phyloP scores from a whole-genome alignment of 1,139 yeast species.

The Geotrichum klebahnii region DNA sequence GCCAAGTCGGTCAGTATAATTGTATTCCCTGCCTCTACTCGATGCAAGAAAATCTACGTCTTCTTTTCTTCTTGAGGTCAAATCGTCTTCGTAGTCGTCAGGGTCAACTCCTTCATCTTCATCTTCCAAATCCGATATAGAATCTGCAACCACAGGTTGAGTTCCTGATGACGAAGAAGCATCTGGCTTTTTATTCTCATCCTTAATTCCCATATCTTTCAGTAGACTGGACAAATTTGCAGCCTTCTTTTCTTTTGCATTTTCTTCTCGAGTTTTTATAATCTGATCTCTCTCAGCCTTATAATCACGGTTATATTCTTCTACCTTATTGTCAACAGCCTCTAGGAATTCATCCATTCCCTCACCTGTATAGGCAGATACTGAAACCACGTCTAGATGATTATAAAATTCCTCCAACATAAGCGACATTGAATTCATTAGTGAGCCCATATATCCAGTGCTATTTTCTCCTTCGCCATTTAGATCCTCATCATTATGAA shows the following conservation, averaged over 20 bases:
- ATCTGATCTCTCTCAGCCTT: conserved; percentile 83
- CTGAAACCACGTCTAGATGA: conserved; percentile 85
- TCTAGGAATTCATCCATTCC: conserved; percentile 88
- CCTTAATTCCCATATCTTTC: conserved; percentile 72
- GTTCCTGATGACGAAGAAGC: conserved; percentile 1
- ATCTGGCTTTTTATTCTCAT: conserved; percentile 26
- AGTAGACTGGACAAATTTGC: conserved; percentile 66
- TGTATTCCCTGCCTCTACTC: conserved; percentile 55
- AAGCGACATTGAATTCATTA: conserved; percentile 89
- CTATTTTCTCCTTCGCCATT: conserved; percentile 66
- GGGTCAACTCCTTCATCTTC: conserved; percentile 44
- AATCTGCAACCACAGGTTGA: conserved; percentile 46
- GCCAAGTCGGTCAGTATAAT: conserved; percentile 61
- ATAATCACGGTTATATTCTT: conserved; percentile 80
- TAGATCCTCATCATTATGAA: conserved; percentile 54
- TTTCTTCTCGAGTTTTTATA: conserved; percentile 68
- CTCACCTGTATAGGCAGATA: conserved; percentile 84
- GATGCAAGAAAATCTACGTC: conserved; percentile 21
- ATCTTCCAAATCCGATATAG: conserved; percentile 62
- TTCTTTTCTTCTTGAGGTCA: conserved; percentile 34
- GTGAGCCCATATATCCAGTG: conserved; percentile 90
- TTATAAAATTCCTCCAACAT: conserved; percentile 96
- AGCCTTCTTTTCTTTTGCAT: conserved; percentile 68
- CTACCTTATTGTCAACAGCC: conserved; percentile 81
- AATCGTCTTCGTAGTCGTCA: conserved; percentile 39